A percentile compares a stretch with the other conserved stretches of the same genome.
Evolutionary conservation across 345 rosid species (phyloP).

Genomic region (Raphanus raphanistrum): DNA sequence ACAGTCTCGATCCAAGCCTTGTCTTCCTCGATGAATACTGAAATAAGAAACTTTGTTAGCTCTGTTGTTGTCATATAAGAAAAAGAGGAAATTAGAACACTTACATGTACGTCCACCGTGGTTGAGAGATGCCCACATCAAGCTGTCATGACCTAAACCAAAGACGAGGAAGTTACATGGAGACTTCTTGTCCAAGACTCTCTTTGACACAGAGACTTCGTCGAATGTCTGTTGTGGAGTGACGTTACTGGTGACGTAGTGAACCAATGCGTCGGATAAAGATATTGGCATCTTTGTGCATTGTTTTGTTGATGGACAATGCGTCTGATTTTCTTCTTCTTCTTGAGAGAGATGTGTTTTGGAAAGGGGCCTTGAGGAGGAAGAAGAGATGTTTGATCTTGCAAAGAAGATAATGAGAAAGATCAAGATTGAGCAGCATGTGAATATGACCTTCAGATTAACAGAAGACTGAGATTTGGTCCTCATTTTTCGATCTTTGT

Average conservation of each 20-base stretch:
- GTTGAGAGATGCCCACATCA: conserved; percentile 92
- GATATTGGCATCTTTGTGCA: conserved; percentile 64
- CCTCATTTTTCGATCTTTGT: not conserved
- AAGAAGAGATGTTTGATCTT: conserved; percentile 32
- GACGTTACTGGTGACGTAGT: conserved; percentile 68
- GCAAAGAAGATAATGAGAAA: conserved; percentile 27
- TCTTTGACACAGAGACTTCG: conserved; percentile 70
- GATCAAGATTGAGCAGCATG: conserved; percentile 25
- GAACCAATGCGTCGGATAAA: conserved; percentile 71
- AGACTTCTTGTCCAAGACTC: conserved; percentile 61
- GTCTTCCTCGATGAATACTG: conserved; percentile 83
- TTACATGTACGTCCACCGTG: conserved; percentile 74
- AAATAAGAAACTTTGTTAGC: not conserved
- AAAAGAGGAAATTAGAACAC: not conserved
- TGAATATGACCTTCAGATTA: conserved; percentile 33
- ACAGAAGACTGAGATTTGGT: conserved; percentile 26
- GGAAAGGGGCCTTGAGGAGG: conserved; percentile 21
- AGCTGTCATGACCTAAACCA: conserved; percentile 89
- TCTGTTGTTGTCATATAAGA: not conserved
- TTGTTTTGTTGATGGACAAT: conserved; percentile 25
- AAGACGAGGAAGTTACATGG: conserved; percentile 93
- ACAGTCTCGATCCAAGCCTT: conserved; percentile 74
- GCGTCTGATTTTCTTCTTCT: not conserved
- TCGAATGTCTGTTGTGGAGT: conserved; percentile 84
- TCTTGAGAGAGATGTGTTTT: conserved; percentile 1